These are phyloP conservation scores for Ophiosphaerella narmari DNA, from an alignment of 2,329 filamentous ascomycete species.

Conservation along the genomic window DNA sequence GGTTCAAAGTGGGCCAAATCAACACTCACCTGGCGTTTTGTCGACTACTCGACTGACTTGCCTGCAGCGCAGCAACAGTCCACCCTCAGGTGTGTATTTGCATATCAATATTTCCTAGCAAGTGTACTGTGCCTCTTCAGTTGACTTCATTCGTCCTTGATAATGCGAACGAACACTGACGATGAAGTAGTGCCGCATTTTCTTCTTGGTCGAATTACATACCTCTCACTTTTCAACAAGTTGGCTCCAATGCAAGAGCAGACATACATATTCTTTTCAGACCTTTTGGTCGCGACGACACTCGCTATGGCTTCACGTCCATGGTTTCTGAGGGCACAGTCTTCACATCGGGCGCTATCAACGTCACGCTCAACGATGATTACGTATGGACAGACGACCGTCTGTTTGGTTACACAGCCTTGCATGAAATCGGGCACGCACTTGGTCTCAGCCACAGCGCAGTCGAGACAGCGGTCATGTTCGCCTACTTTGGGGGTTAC, in stretches of 20 bases:
- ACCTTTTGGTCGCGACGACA: conserved; percentile 25
- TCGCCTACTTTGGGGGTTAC: conserved; percentile 30
- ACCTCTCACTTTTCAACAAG: conserved; percentile 24
- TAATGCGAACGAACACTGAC: neutral
- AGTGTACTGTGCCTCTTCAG: too few species aligned
- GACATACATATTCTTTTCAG: conserved; percentile 33
- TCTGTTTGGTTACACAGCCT: conserved; percentile 32
- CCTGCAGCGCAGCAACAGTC: conserved; percentile 19
- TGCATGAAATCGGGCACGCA: conserved; percentile 37
- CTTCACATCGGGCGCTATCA: conserved; percentile 30
- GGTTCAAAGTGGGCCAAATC: conserved; percentile 35
- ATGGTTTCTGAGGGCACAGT: conserved; percentile 29
- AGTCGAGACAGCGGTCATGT: conserved; percentile 37
- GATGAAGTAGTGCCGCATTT: conserved; percentile 24
- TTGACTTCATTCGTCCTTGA: too few species aligned
- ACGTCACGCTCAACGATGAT: conserved; percentile 38
- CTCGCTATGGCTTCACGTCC: conserved; percentile 29
- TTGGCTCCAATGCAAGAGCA: conserved; percentile 15
- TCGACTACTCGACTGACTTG: conserved; percentile 32
- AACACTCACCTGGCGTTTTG: conserved; percentile 31
- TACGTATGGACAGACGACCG: conserved; percentile 33
- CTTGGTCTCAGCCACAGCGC: conserved; percentile 34
- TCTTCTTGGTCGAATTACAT: conserved; percentile 28
- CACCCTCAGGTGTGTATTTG: conserved; percentile 21
- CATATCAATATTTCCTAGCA: neutral